Conservation (phyloP, 805 yeast species). For the Barnettozyma salicaria region DNA sequence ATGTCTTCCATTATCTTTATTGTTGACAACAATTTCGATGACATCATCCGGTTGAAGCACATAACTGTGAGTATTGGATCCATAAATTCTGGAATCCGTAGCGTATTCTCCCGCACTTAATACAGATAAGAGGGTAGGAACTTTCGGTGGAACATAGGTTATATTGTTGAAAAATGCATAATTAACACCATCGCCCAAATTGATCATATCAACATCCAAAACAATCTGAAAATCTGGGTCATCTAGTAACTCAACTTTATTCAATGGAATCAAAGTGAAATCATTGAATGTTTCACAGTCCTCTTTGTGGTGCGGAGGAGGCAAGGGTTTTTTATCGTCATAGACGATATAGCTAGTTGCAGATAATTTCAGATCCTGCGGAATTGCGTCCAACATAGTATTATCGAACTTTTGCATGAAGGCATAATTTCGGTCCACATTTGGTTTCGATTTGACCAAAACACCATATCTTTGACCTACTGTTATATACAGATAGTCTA, state of each 20-base stretch:
- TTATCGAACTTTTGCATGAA: constrained; percentile 58
- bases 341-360: constrained; percentile 54
- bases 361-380: constrained; percentile 48
- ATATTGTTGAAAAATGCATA: constrained; percentile 72
- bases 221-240: constrained; percentile 59
- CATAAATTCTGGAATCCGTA: constrained; percentile 58
- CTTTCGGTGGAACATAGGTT: constrained; percentile 59
- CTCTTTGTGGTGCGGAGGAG: constrained; percentile 21
- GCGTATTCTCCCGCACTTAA: constrained; percentile 55
- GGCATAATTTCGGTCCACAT: constrained; percentile 44
- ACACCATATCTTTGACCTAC: constrained; percentile 82
- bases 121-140: constrained; percentile 64
- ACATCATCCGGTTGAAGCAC: constrained; percentile 56
- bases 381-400: constrained; percentile 65
- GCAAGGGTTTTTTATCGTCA: constrained; percentile 30
- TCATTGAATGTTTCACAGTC: constrained; percentile 27
- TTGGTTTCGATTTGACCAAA: constrained; percentile 49
- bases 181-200: constrained; percentile 66
- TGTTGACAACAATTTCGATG: constrained; percentile 70
- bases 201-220: constrained; percentile 57
- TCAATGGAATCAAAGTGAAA: constrained; percentile 34
- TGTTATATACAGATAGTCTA: constrained; percentile 54
- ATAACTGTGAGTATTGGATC: constrained; percentile 60
- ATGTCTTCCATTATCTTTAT: constrained; percentile 70
- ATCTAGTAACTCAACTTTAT: constrained; percentile 41